Evolutionary conservation across 495 filamentous ascomycete genomes (phyloP).

Genomic region (Hypoxylon fuscum): DNA sequence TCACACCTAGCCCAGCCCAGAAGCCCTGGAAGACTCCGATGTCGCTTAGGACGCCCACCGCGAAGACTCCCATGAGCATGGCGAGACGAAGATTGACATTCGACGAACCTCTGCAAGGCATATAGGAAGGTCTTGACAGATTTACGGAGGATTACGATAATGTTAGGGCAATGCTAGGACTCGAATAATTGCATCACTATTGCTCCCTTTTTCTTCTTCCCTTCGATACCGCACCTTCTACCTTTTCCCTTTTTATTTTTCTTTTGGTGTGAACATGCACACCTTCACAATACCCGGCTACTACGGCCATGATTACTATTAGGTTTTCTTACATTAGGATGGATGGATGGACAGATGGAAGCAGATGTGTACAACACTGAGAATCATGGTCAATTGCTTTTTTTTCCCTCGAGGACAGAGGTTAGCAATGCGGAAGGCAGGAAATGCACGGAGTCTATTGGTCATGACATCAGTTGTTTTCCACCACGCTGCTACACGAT

Average conservation of each 20-base stretch:
- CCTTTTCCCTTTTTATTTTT: conserved; percentile 4
- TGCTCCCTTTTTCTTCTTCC: neutral
- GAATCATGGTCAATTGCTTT: conserved; percentile 3
- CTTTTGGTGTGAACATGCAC: conserved; percentile 14
- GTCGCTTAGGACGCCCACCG: conserved; percentile 45
- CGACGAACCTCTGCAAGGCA: conserved; percentile 46
- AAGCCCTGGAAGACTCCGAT: conserved; percentile 79
- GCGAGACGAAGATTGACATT: conserved; percentile 56
- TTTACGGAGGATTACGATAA: conserved; percentile 4
- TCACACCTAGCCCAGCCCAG: conserved; percentile 94
- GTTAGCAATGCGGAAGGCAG: conserved; percentile 26
- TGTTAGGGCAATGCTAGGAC: too few species aligned
- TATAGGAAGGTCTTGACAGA: conserved; percentile 1
- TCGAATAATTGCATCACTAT: conserved; percentile 1
- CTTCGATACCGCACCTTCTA: conserved; percentile 5
- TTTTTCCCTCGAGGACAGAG: conserved; percentile 3
- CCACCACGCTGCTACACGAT: neutral
- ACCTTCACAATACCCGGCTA: conserved; percentile 38
- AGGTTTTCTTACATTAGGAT: conserved; percentile 13
- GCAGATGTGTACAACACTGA: conserved; percentile 25
- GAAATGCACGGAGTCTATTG: conserved; percentile 32
- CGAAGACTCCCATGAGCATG: conserved; percentile 54
- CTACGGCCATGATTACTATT: conserved; percentile 32
- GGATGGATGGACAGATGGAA: conserved; percentile 17
- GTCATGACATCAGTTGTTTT: conserved; percentile 13